A percentile compares a stretch with the other conserved stretches of the same genome.
Conservation (phyloP, 169 alveolate genomes). For the Fabrea salina region DNA sequence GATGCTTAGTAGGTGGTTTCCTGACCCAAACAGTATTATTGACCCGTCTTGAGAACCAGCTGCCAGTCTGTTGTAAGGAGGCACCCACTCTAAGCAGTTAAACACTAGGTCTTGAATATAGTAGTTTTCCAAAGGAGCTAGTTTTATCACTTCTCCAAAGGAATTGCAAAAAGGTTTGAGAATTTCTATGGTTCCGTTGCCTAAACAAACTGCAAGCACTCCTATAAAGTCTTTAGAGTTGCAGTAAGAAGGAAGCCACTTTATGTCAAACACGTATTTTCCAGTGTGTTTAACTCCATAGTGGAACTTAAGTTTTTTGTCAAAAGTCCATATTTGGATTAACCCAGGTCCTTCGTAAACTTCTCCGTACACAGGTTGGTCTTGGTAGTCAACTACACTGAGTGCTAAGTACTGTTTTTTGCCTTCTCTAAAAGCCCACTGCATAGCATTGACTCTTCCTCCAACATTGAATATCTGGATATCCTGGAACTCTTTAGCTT, state of each 20-base stretch:
- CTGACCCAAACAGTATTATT: not conserved
- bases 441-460: not conserved
- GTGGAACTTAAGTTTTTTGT: not conserved
- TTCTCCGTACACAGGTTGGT: not conserved
- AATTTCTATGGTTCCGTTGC: not conserved
- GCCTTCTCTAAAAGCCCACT: not conserved
- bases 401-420: not conserved
- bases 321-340: not conserved
- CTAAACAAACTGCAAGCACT: slow-evolving; percentile 1
- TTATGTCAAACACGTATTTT: not conserved
- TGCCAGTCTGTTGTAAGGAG: not conserved
- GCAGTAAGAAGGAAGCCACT: not conserved
- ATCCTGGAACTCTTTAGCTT: not conserved
- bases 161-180: not conserved
- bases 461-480: not conserved
- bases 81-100: not conserved
- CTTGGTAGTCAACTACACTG: not conserved
- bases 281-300: not conserved
- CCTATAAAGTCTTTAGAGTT: not conserved
- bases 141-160: not conserved
- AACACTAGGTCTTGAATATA: not conserved
- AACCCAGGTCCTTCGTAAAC: not conserved
- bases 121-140: not conserved
- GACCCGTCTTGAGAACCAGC: slow-evolving; percentile 28
- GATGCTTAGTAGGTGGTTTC: not conserved